Evolutionary conservation across 495 filamentous ascomycete genomes (phyloP).

Genomic region (Neurospora africana): DNA sequence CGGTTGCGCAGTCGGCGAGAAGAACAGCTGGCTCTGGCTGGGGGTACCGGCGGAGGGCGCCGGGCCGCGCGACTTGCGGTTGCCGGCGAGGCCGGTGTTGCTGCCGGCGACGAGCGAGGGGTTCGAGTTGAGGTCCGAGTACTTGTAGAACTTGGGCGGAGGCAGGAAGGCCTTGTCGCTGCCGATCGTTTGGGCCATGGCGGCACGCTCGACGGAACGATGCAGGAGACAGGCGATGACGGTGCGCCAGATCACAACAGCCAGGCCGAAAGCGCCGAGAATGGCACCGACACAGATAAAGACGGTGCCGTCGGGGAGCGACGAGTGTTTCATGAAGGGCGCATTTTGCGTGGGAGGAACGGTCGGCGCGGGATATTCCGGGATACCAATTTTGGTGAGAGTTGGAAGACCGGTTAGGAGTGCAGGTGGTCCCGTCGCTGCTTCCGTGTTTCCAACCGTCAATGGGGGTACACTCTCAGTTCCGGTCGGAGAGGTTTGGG

Average conservation of each 20-base stretch:
- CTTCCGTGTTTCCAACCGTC: background rate
- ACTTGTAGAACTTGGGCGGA: slow-evolving; percentile 46
- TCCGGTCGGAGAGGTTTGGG: background rate
- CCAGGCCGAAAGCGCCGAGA: slow-evolving; percentile 68
- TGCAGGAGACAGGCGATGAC: slow-evolving; percentile 88
- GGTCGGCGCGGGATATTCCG: slow-evolving; percentile 49
- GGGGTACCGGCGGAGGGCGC: slow-evolving; percentile 32
- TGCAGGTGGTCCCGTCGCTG: slow-evolving; percentile 9
- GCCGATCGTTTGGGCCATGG: slow-evolving; percentile 53
- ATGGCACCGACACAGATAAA: slow-evolving; percentile 91
- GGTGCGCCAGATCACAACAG: slow-evolving; percentile 76
- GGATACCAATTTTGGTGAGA: slow-evolving; percentile 29
- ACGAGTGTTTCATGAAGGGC: slow-evolving; percentile 92
- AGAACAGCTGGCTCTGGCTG: slow-evolving; percentile 65
- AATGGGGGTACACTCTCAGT: background rate
- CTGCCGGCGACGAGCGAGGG: slow-evolving; percentile 48
- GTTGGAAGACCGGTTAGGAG: slow-evolving; percentile 34
- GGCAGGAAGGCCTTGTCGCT: slow-evolving; percentile 52
- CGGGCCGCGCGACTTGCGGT: slow-evolving; percentile 29
- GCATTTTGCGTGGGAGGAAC: slow-evolving; percentile 77
- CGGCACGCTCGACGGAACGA: slow-evolving; percentile 74
- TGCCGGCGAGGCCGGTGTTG: slow-evolving; percentile 13
- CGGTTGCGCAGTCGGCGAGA: slow-evolving; percentile 75
- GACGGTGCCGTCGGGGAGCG: slow-evolving; percentile 82
- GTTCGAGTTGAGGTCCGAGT: slow-evolving; percentile 45